phyloP scores from a whole-genome alignment of 1,284 basidiomycete genomes.

The Sanghuangporus sanghuang region DNA sequence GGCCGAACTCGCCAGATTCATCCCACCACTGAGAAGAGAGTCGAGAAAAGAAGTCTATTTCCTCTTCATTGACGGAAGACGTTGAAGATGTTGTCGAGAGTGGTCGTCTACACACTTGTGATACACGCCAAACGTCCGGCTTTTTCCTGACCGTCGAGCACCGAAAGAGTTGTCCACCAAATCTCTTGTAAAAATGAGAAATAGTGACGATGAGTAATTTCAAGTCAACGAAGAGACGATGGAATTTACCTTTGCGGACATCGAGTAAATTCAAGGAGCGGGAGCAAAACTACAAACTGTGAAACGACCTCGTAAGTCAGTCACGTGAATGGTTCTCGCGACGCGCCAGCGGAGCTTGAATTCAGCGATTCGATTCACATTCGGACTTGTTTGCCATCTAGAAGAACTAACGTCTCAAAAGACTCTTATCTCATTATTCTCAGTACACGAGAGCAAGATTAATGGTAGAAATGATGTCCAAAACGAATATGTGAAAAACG shows the following conservation, averaged over 20 bases:
- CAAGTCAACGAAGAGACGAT: no score
- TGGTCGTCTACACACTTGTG: background rate
- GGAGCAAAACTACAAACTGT: no score
- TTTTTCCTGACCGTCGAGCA: background rate
- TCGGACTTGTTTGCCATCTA: background rate
- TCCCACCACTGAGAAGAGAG: slow-evolving; percentile 97
- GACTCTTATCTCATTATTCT: background rate
- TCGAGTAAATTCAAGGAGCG: no score
- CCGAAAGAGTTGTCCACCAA: background rate
- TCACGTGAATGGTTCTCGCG: background rate
- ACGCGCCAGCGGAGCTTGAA: background rate
- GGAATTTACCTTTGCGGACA: no score
- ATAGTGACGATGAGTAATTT: no score
- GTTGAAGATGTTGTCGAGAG: slow-evolving; percentile 5
- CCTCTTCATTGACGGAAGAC: slow-evolving; percentile 66
- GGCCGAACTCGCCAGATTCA: slow-evolving; percentile 82
- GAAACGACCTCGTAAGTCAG: background rate
- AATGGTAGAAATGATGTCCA: background rate
- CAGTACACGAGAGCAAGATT: background rate
- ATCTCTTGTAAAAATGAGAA: background rate
- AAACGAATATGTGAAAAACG: background rate
- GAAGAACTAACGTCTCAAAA: no score
- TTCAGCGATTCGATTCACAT: background rate
- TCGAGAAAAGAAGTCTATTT: slow-evolving; percentile 90
- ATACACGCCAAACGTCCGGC: background rate